A percentile compares a stretch with the other conserved stretches of the same genome.
These are phyloP conservation scores for Viridothelium virens DNA, from an alignment of 495 filamentous ascomycete species.

Conservation along the genomic window DNA sequence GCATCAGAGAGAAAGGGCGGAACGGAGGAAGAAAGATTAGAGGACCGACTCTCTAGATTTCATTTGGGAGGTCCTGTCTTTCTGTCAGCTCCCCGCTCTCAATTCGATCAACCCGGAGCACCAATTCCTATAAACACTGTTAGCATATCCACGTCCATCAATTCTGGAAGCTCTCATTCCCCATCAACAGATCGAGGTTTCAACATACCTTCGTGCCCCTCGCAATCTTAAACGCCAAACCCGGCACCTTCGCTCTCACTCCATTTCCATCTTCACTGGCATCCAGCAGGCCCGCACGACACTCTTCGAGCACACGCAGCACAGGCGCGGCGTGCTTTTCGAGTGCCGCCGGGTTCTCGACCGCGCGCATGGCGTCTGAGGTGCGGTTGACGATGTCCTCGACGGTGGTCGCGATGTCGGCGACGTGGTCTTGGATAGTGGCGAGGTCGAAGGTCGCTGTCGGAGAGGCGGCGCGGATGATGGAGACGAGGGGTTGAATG, in stretches of 20 bases:
- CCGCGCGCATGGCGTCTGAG: constrained; percentile 44
- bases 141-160: constrained; percentile 9
- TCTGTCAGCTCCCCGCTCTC: constrained; percentile 28
- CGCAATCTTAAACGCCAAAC: constrained; percentile 81
- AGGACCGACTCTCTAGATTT: neutral
- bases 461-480: constrained; percentile 58
- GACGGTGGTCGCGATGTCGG: constrained; percentile 61
- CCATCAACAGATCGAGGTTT: neutral
- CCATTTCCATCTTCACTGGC: constrained; percentile 55
- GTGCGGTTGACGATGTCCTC: constrained; percentile 61
- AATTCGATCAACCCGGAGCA: constrained; percentile 29
- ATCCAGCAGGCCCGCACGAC: constrained; percentile 56
- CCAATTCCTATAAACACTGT: constrained; percentile 24
- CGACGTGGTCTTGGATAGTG: constrained; percentile 62
- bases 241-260: constrained; percentile 59
- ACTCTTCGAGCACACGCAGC: constrained; percentile 53
- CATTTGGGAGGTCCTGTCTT: neutral
- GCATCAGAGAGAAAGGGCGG: no score
- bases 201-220: constrained; percentile 54
- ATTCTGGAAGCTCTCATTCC: neutral
- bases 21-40: no score
- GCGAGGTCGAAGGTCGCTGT: constrained; percentile 56
- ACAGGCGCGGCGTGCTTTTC: constrained; percentile 54
- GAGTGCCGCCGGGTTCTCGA: constrained; percentile 35
- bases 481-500: constrained; percentile 72